These are phyloP conservation scores for Triticum urartu DNA, from an alignment of 176 grass and related monocot species.

Conservation along the genomic window DNA sequence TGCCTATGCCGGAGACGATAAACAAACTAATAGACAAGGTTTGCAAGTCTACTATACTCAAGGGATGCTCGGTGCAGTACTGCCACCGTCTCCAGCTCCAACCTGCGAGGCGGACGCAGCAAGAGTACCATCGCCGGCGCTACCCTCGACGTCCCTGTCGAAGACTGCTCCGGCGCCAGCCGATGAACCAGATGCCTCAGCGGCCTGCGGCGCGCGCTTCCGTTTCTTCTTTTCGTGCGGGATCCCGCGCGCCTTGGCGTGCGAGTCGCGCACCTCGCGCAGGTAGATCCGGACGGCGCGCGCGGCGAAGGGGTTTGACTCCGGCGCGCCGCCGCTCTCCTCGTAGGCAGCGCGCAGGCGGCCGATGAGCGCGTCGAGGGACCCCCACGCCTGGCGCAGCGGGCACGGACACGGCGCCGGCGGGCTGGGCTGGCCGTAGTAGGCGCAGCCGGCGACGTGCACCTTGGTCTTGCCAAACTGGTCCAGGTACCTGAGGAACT, in stretches of 20 bases:
- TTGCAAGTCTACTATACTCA: constrained; percentile 47
- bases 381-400: constrained; percentile 91
- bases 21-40: constrained; percentile 35
- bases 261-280: constrained; percentile 90
- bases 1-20: not conserved
- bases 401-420: constrained; percentile 82
- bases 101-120: not conserved
- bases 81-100: constrained; percentile 18
- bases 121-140: not conserved
- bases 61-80: constrained; percentile 28
- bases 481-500: constrained; percentile 89
- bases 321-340: constrained; percentile 87
- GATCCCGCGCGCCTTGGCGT: constrained; percentile 93
- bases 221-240: constrained; percentile 99
- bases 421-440: constrained; percentile 79
- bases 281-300: constrained; percentile 97
- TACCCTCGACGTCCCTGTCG: not conserved
- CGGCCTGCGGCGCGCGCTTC: constrained; percentile 48
- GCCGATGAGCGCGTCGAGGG: constrained; percentile 96
- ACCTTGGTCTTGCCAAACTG: constrained; percentile 99
- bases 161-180: not conserved
- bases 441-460: constrained; percentile 60
- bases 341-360: constrained; percentile 90
- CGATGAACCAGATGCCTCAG: constrained; percentile 15
- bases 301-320: constrained; percentile 90